These are phyloP conservation scores for Botryosphaeria agaves DNA, from an alignment of 2,329 filamentous ascomycete species.

Conservation along the genomic window DNA sequence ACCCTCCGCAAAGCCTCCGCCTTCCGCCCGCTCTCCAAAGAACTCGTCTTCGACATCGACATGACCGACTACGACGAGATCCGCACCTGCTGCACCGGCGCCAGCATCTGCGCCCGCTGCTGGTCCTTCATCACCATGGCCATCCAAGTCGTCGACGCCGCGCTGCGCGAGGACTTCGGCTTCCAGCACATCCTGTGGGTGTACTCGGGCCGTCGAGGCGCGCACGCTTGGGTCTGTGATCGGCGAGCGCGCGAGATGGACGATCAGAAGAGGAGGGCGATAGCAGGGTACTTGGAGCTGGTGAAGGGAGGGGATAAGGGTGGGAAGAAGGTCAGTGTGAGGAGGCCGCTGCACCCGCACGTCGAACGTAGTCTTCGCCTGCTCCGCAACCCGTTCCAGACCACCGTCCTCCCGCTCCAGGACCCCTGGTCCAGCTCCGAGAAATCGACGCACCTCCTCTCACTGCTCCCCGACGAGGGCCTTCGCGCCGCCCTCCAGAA, in stretches of 20 bases:
- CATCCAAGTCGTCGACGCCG: constrained; percentile 79
- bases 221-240: constrained; percentile 97
- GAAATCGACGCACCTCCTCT: constrained; percentile 59
- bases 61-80: constrained; percentile 98
- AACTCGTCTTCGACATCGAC: constrained; percentile 98
- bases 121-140: constrained; percentile 98
- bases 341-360: constrained; percentile 79
- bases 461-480: constrained; percentile 64
- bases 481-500: constrained; percentile 65
- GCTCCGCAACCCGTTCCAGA: constrained; percentile 67
- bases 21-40: constrained; percentile 79
- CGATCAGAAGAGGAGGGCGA: constrained; percentile 67
- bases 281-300: constrained; percentile 80
- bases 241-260: constrained; percentile 69
- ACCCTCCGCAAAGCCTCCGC: constrained; percentile 60
- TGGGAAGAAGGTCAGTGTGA: constrained; percentile 72
- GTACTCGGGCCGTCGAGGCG: constrained; percentile 90
- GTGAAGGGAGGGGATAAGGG: constrained; percentile 73
- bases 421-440: constrained; percentile 65
- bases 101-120: constrained; percentile 85
- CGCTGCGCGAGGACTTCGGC: constrained; percentile 83
- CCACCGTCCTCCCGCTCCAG: constrained; percentile 65
- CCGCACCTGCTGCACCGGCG: constrained; percentile 83
- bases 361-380: constrained; percentile 74
- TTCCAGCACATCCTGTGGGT: constrained; percentile 98